Base-by-base conservation (phyloP, 257 asterid genomes). In the Nicotiana tabacum region DNA sequence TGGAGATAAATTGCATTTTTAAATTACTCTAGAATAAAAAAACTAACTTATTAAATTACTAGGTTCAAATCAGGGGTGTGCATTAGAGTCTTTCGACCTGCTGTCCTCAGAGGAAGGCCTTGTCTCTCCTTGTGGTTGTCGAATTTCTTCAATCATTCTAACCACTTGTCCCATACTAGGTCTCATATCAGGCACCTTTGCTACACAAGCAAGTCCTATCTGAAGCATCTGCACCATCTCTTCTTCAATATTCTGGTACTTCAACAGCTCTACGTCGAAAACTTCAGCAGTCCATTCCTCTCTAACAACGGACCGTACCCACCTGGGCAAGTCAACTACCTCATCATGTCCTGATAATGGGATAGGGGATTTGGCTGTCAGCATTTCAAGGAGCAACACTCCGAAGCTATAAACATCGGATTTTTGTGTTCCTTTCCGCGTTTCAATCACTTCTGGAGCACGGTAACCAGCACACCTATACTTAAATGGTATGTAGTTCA, bases 221-320 rank as follows among this genome's bases (percentile, higher is more conserved):
- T 96, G 99, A 48, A 96, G 98, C 98, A 96, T 87, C 87, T 92
- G 97, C 84, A 96, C 98, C 94, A 96, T 87, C 90, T 94, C 99
- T 66, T 94, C 99, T 77, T 94, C 98, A 1, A 90, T 81, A 64
- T 91, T 89, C 62, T 86, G 91, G 57, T 82, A 82, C 88, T 88
- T 92, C 80, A 88, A 81, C 1, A 94, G 89, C 88, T 94, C 99
- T 58, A 80, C 90, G 3, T 94, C 99, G 56, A 96, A 94, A 29
- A 96, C 98, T 79, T 96, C 98, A 0, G 98, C 98, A 0, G 99
- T 96, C 99, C 99, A 96, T 83, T 95, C 99, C 90, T 95, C 99
- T 81, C 99, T 83, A 3, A 94, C 98, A 0, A 96, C 97, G 0
- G 98, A 96, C 15, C 97, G 88, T 7, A 94, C 98, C 99, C 99